Base-by-base conservation (phyloP, 2,329 filamentous ascomycete species). In the Gaeumannomyces tritici region DNA sequence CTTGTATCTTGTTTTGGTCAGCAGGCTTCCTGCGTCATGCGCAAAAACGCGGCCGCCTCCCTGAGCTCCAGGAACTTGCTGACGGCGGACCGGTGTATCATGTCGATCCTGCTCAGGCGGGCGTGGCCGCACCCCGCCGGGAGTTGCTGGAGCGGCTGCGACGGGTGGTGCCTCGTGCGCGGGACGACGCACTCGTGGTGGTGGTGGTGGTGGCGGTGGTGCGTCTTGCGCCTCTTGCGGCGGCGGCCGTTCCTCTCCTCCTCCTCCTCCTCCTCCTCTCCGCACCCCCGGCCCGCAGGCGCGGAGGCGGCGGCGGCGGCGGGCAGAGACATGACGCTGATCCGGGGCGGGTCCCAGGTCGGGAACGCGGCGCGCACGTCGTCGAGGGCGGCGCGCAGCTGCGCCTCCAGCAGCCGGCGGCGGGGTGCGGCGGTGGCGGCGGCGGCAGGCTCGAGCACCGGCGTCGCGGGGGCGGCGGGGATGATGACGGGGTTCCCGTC, bases 401-500 rank as follows among this genome's bases (percentile, higher is more conserved):
- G 56, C 56, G 21, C 2, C 56, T 33, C 56, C 21, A 58, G 56
- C 65, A 57, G 5, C 63, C 66, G 3, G 59, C 59, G 5, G 65
- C 66, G 4, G 60, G 61, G 24, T 64, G 61, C 70, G 64, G 77
- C 75, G 51, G n/a, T n/a, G n/a, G n/a, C n/a, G 4, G 65, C 66
- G 4, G 59, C 71, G 64, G 77, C 75, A 47, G 69, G 67, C 27
- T 70, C 70, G 65, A 80, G 73, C 42, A 74, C 70, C 60, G 72
- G 69, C 57, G 73, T 69, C 4, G 69, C 69, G 59, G 74, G 68
- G 33, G 69, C 69, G 59, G 74, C 69, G 33, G 66, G 65, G 24
- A 5, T 18, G 24, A 7, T 18, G 55, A 71, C 59, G 3, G 71
- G 71, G 64, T 76, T 74, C 55, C 74, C 72, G 35, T 75, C 73